Conservation (phyloP, 75 land plant species). For the Isoetes taiwanensis region DNA sequence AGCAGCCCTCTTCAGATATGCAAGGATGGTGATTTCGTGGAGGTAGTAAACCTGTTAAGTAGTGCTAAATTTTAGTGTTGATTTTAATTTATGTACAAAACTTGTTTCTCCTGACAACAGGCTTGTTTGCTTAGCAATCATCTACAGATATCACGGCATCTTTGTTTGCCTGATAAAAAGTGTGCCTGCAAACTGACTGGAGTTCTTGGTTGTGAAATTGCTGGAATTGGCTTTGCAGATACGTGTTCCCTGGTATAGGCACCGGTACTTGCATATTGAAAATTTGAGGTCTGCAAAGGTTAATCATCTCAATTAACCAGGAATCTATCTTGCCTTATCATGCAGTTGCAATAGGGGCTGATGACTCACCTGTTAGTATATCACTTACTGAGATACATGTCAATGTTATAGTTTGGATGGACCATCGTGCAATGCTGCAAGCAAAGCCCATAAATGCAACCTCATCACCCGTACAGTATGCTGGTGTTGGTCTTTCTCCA, state of each 20-base stretch:
- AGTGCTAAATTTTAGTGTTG: too few relatives aligned
- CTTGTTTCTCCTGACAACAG: too few relatives aligned
- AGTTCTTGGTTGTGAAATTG: slow-evolving; percentile 45
- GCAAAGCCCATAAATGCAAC: slow-evolving; percentile 77
- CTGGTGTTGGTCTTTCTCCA: slow-evolving; percentile 87
- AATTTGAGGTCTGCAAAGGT: too few relatives aligned
- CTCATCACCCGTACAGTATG: slow-evolving; percentile 80
- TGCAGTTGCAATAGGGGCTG: slow-evolving; percentile 91
- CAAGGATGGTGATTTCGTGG: too few relatives aligned
- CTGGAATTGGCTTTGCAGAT: slow-evolving; percentile 81
- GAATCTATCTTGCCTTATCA: neutral
- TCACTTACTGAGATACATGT: slow-evolving; percentile 83
- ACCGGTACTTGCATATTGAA: too few relatives aligned
- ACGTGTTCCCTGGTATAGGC: slow-evolving; percentile 89
- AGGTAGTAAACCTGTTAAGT: too few relatives aligned
- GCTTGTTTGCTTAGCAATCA: too few relatives aligned
- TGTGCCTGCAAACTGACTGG: slow-evolving; percentile 51
- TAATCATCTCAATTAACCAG: too few relatives aligned
- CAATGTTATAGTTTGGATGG: slow-evolving; percentile 98
- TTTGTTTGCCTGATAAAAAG: slow-evolving; percentile 78
- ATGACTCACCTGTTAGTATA: slow-evolving; percentile 86
- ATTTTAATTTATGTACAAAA: too few relatives aligned
- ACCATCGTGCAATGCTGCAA: slow-evolving; percentile 86
- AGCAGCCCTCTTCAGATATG: too few relatives aligned
- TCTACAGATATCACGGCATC: slow-evolving; percentile 98